Evolutionary conservation across 2,329 filamentous ascomycete species (phyloP).

Genomic region (Alternaria metachromatica): DNA sequence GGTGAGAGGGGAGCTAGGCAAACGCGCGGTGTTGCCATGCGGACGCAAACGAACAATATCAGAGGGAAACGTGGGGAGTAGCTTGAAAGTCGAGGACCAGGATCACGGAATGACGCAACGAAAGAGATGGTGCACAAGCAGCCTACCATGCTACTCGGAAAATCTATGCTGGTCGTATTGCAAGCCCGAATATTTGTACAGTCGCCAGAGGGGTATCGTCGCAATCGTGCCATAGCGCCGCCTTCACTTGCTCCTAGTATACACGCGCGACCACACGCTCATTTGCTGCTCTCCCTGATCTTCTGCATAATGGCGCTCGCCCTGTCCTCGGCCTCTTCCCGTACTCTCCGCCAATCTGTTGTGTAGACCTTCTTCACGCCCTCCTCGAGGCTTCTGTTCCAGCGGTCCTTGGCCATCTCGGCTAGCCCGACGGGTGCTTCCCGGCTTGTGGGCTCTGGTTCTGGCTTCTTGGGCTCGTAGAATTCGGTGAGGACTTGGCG

Average conservation of each 20-base stretch:
- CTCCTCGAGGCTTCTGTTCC: slow-evolving; percentile 57
- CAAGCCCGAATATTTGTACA: slow-evolving; percentile 8
- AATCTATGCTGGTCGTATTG: slow-evolving; percentile 9
- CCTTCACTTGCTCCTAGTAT: neutral
- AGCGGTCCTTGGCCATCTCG: slow-evolving; percentile 58
- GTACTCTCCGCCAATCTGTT: slow-evolving; percentile 54
- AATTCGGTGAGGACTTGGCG: slow-evolving; percentile 52
- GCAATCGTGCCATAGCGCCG: slow-evolving; percentile 9
- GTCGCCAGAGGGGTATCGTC: slow-evolving; percentile 29
- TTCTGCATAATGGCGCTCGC: slow-evolving; percentile 45
- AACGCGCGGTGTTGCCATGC: slow-evolving; percentile 1
- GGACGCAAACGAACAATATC: slow-evolving; percentile 12
- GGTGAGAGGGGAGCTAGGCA: slow-evolving; percentile 7
- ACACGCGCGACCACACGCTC: neutral
- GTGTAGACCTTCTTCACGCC: slow-evolving; percentile 52
- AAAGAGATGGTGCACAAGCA: neutral
- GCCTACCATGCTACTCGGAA: neutral
- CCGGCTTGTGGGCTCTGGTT: slow-evolving; percentile 48
- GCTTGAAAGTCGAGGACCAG: neutral
- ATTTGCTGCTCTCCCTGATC: slow-evolving; percentile 40
- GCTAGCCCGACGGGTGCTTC: slow-evolving; percentile 50
- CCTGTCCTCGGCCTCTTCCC: slow-evolving; percentile 52
- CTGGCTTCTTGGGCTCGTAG: slow-evolving; percentile 51
- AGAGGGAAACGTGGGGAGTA: slow-evolving; percentile 9
- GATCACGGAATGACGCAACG: neutral